phyloP scores from a whole-genome alignment of 441 rosid genomes.

The Eruca vesicaria region DNA sequence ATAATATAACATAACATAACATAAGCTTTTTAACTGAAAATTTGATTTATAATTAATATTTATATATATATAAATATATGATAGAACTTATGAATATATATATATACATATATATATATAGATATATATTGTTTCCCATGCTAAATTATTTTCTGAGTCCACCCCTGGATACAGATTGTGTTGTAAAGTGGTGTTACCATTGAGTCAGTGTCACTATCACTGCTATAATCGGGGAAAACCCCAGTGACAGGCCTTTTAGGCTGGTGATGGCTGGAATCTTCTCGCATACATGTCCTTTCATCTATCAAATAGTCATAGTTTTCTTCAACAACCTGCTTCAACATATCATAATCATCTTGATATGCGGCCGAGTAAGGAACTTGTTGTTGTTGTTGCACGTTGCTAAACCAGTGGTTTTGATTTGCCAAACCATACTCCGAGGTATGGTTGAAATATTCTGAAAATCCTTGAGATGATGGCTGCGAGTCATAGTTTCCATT shows the following conservation, averaged over 20 bases:
- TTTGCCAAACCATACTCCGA: not conserved
- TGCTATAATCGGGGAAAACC: not conserved
- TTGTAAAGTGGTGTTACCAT: constrained; percentile 9
- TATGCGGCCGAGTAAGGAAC: not conserved
- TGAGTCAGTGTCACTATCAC: constrained; percentile 32
- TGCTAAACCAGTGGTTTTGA: not conserved
- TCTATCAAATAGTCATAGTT: not conserved
- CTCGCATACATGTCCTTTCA: constrained; percentile 1
- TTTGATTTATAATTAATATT: too few relatives aligned
- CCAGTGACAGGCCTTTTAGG: constrained; percentile 14
- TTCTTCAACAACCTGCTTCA: not conserved
- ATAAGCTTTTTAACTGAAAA: too few relatives aligned
- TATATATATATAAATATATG: too few relatives aligned
- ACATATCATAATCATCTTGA: not conserved
- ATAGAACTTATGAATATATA: too few relatives aligned
- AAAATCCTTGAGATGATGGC: not conserved
- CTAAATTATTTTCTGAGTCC: too few relatives aligned
- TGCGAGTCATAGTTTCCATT: not conserved
- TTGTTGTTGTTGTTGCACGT: constrained; percentile 12
- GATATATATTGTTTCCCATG: too few relatives aligned
- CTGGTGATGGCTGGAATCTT: not conserved
- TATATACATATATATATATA: too few relatives aligned
- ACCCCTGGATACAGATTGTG: not conserved
- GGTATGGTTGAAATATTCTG: not conserved
- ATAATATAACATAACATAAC: too few relatives aligned